Evolutionary conservation across 495 filamentous ascomycete genomes (phyloP).

Genomic region (Hypoxylon crocopeplum): DNA sequence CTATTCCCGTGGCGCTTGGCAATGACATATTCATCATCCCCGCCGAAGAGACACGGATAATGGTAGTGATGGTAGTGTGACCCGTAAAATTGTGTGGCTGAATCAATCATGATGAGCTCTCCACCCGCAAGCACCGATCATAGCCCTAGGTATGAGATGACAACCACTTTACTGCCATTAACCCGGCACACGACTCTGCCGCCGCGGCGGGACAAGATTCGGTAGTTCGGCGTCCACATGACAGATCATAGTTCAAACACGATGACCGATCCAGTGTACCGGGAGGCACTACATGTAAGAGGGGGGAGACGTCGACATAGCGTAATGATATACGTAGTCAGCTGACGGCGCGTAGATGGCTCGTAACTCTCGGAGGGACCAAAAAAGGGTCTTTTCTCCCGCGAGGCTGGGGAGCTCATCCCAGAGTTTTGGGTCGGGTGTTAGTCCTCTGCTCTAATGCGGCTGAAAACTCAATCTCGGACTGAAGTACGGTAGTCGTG

Average conservation of each 20-base stretch:
- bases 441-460: conserved; percentile 10
- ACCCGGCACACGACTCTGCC: background rate
- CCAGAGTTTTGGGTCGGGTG: conserved; percentile 25
- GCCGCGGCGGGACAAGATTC: background rate
- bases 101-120: background rate
- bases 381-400: conserved; percentile 4
- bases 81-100: background rate
- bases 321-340: conserved; percentile 37
- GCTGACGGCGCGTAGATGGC: conserved; percentile 24
- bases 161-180: background rate
- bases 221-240: conserved; percentile 8
- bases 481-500: background rate
- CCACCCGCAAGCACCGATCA: background rate
- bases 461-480: conserved; percentile 28
- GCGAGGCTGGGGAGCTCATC: conserved; percentile 12
- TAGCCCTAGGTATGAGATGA: background rate
- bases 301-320: conserved; percentile 5
- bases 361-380: conserved; percentile 3
- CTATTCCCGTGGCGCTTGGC: background rate
- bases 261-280: conserved; percentile 8
- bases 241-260: conserved; percentile 1
- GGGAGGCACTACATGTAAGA: conserved; percentile 8
- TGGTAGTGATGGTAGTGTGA: background rate
- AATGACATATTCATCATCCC: conserved; percentile 1
- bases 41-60: background rate